phyloP scores from a whole-genome alignment of 2,329 filamentous ascomycete species.

The Alternaria metachromatica region DNA sequence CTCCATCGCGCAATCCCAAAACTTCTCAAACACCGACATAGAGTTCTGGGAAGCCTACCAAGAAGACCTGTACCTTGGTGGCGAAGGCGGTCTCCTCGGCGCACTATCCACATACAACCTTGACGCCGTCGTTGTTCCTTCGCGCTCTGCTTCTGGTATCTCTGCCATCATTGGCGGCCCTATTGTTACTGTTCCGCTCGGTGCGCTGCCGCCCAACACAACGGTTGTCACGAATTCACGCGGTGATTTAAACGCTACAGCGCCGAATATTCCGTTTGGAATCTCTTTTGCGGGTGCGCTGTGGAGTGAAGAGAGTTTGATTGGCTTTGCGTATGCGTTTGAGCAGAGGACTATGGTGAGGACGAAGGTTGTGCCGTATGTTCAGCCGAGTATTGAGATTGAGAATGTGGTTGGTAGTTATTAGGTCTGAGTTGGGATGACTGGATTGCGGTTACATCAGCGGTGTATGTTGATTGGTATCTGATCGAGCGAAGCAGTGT shows the following conservation, averaged over 20 bases:
- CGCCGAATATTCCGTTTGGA: constrained; percentile 66
- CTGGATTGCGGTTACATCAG: no score
- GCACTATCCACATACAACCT: constrained; percentile 64
- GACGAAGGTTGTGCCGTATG: constrained; percentile 56
- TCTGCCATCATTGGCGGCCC: constrained; percentile 66
- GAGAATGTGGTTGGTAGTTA: constrained; percentile 48
- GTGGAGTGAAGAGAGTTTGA: constrained; percentile 67
- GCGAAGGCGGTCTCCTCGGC: constrained; percentile 66
- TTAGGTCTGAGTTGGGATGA: not conserved
- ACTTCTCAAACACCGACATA: constrained; percentile 64
- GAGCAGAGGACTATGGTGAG: constrained; percentile 66
- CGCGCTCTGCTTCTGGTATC: constrained; percentile 55
- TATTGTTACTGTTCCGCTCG: constrained; percentile 68
- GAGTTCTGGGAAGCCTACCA: constrained; percentile 66
- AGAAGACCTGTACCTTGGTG: constrained; percentile 60
- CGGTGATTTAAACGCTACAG: constrained; percentile 60
- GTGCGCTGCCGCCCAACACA: constrained; percentile 59
- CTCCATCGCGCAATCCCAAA: constrained; percentile 53
- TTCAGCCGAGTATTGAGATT: constrained; percentile 58
- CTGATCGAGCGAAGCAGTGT: no score
- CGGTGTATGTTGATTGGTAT: no score
- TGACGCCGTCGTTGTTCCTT: constrained; percentile 68
- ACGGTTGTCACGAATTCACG: constrained; percentile 54
- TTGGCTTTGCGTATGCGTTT: constrained; percentile 72
- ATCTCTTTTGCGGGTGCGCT: constrained; percentile 67